Evolutionary conservation across 441 rosid species (phyloP).

Genomic region (Daphne laureola): DNA sequence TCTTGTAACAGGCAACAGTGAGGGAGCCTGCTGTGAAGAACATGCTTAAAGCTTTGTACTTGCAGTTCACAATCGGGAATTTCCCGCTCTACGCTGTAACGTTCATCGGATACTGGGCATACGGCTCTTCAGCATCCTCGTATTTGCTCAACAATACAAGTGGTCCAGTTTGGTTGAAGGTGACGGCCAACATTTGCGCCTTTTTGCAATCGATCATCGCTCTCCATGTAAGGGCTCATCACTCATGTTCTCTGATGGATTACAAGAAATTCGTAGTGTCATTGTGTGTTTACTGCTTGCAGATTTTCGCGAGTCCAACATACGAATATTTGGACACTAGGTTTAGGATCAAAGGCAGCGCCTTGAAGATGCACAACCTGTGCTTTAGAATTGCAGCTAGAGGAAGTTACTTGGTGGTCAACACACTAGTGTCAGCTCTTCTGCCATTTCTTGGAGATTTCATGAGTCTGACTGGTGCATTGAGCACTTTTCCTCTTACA

Average conservation of each 20-base stretch:
- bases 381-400: constrained; percentile 46
- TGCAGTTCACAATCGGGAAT: constrained; percentile 63
- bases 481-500: constrained; percentile 77
- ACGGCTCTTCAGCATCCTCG: constrained; percentile 53
- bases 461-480: constrained; percentile 76
- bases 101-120: constrained; percentile 80
- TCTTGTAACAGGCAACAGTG: constrained; percentile 57
- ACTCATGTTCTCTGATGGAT: not conserved
- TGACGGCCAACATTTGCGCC: constrained; percentile 21
- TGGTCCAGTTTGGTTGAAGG: constrained; percentile 75
- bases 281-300: constrained; percentile 1
- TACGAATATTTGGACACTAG: constrained; percentile 70
- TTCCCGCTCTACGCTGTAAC: constrained; percentile 60
- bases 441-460: constrained; percentile 79
- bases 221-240: constrained; percentile 40
- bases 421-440: constrained; percentile 24
- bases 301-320: constrained; percentile 88
- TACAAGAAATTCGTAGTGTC: too few relatives aligned
- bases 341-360: constrained; percentile 19
- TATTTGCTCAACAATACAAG: constrained; percentile 56
- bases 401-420: constrained; percentile 56
- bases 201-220: constrained; percentile 73
- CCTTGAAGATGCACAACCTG: constrained; percentile 44
- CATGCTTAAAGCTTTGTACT: constrained; percentile 23
- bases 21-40: constrained; percentile 46